Evolutionary conservation across 768 basidiomycete genomes (phyloP), one percentile per base, ranked within the genome.

Genomic region (Clathrus columnatus): DNA sequence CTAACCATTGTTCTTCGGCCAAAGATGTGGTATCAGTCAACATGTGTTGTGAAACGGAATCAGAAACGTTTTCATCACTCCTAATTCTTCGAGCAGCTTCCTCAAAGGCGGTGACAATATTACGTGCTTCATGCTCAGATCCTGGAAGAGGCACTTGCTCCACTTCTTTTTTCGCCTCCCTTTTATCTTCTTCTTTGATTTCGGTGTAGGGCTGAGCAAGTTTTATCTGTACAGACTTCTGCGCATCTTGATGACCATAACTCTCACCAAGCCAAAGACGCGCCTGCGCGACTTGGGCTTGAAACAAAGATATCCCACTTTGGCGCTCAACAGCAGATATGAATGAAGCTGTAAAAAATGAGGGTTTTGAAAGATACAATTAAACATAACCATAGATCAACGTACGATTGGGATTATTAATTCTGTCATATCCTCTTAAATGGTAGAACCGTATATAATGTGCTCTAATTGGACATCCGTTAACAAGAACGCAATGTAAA

Each of bases 401-500:
- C 78, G 63, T 58, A 83, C 84, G 70, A 59, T 72, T 67, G 1
- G 89, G 86, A 0, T 85, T 84, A 63, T 92, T 93, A 64, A 94
- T 89, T 21, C 93, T 76, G 65, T 97, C 94, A 65, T 94, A 99
- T 0, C 84, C 74, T 28, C 96, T 80, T 23, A 99, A 76, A 70
- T 98, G 92, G 72, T 89, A 97, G 76, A 96, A 91, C 10, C 84
- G 79, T 61, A 96, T 87, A 65, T 86, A 93, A 56, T 93, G 84
- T 70, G 73, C 63, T 17, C 90, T 91, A 59, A 45, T 16, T 10
- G 30, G 56, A 54, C 45, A 17, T 21, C 48, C 18, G 28, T 7
- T 43, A 17, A 29, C 18, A 6, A 0, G 8, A 54, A 59, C 7
- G 57, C 16, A 26, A 14, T 16, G 16, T 7, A 16, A 7, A 7